Evolutionary conservation across 2,329 filamentous ascomycete species (phyloP).

Genomic region (Pleurostoma richardsiae): DNA sequence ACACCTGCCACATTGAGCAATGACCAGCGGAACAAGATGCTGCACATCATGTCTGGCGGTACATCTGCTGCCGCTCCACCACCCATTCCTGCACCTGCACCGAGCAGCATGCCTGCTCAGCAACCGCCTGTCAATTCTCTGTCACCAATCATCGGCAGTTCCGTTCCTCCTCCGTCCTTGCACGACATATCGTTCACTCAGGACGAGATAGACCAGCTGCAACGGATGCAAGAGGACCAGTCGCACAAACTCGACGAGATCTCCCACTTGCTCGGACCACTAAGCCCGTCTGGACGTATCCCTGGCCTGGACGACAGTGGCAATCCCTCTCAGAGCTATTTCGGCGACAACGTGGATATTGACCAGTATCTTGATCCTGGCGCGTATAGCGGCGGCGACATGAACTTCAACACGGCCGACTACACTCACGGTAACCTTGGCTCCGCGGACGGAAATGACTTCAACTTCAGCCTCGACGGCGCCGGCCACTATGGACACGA

Average conservation of each 20-base stretch:
- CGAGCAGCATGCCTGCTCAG: constrained; percentile 5
- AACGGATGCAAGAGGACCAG: constrained; percentile 75
- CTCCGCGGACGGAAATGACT: constrained; percentile 36
- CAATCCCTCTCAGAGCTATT: constrained; percentile 17
- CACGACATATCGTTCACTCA: constrained; percentile 64
- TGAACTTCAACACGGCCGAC: not conserved
- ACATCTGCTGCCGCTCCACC: constrained; percentile 20
- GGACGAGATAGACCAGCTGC: constrained; percentile 72
- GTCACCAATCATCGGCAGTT: constrained; percentile 44
- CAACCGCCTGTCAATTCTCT: constrained; percentile 9
- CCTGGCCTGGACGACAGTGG: constrained; percentile 56
- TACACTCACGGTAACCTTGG: constrained; percentile 20
- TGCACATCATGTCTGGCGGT: constrained; percentile 52
- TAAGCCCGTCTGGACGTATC: constrained; percentile 75
- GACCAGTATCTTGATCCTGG: constrained; percentile 4
- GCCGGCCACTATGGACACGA: constrained; percentile 8
- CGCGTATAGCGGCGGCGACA: constrained; percentile 5
- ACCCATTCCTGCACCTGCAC: constrained; percentile 13
- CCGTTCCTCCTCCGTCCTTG: constrained; percentile 44
- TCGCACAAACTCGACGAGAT: constrained; percentile 72
- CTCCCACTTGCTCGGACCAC: constrained; percentile 67
- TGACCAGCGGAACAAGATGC: constrained; percentile 54
- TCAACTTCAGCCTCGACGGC: constrained; percentile 45
- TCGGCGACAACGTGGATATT: constrained; percentile 17
- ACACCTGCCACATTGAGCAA: constrained; percentile 48